Evolutionary conservation across 345 rosid genomes (phyloP), one percentile per base, ranked within the genome.

Genomic region (Dovyalis caffra): DNA sequence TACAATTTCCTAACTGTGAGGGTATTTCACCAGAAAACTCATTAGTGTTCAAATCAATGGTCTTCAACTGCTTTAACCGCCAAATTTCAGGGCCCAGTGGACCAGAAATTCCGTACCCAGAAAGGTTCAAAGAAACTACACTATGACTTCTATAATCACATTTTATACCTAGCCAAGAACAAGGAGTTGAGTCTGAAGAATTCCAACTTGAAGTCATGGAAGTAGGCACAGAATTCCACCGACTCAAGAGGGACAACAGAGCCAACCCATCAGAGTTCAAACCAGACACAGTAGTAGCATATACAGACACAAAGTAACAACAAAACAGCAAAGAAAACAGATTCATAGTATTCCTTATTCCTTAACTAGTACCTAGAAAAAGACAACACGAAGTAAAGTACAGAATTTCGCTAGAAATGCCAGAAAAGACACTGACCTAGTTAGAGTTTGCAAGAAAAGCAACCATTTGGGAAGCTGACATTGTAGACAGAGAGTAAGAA

Each of bases 81-180:
- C 80, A 88, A 23, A 94, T 83, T 77, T 89, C 91, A 23, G 91
- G 80, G 65, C 88, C 88, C 35, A 94, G 33, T 32, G 72, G 87
- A 3, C 97, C 97, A 63, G 90, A 88, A 80, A 92, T 79, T 32
- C 64, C 70, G 43, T 69, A 78, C 8, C 77, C 32, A 2, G 88
- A 70, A 79, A 94, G 88, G 81, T 87, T 83, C 25, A 94, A 73
- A 68, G 82, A 35, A 51, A 78, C 67, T 2, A 87, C 92, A 29
- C 68, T 72, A 8, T 45, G 67, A 45, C 66, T 28, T 32, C 51
- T 70, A 43, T 40, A 32, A 64, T 88, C 86, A 76, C 97, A 92
- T 16, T 72, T 78, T 47, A 92, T 57, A 31, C 93, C 92, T 0
- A 77, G 68, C 97, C 97, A 92, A 7, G 80, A 76, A 69, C 97